Evolutionary conservation across 352 stramenopile genomes (phyloP), one percentile per base, ranked within the genome.

Genomic region (Phytophthora pseudosyringae): DNA sequence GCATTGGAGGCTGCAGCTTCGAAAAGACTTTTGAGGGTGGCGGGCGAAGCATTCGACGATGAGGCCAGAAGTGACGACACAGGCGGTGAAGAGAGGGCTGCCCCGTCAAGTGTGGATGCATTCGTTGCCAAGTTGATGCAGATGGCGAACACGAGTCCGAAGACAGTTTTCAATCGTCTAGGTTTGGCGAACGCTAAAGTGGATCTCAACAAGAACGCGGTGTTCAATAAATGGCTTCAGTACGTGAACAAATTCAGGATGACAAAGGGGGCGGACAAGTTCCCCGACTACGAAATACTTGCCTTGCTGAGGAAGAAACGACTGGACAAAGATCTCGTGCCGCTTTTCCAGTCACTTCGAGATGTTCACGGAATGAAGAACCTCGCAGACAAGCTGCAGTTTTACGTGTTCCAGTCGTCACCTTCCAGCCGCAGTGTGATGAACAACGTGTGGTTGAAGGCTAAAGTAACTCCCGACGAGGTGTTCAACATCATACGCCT

Each of bases 401-500:
- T 40, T 5, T 16, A 52, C 7, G 13, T 52, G 29, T 40, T 52
- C 46, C 4, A 40, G n/a, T 13, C 28, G 9, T 15, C 41, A 5
- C n/a, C 28, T 1, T 7, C 7, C 4, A 40, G 3, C 6, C 28
- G n/a, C 29, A 15, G 29, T 1, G 7, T 40, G 28, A 52, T 52
- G 46, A 52, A 52, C 29, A 52, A n/a, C 4, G 46, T 8, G 9
- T 40, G 46, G 28, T 25, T 52, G 9, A 13, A 40, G 9, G 46
- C n/a, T 4, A 5, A 29, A 0, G 46, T 40, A 15, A 39, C 46
- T n/a, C 32, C 46, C 4, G n/a, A n/a, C 3, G 46, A 52, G 16
- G 46, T 52, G 5, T 52, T 52, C n/a, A 36, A 8, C 46, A 52
- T 18, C 10, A n/a, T 52, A 52, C 31, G 32, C n/a, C 29, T 52